These are phyloP conservation scores for Fusarium foetens DNA, from an alignment of 2,329 filamentous ascomycete genomes.

Conservation along the genomic window DNA sequence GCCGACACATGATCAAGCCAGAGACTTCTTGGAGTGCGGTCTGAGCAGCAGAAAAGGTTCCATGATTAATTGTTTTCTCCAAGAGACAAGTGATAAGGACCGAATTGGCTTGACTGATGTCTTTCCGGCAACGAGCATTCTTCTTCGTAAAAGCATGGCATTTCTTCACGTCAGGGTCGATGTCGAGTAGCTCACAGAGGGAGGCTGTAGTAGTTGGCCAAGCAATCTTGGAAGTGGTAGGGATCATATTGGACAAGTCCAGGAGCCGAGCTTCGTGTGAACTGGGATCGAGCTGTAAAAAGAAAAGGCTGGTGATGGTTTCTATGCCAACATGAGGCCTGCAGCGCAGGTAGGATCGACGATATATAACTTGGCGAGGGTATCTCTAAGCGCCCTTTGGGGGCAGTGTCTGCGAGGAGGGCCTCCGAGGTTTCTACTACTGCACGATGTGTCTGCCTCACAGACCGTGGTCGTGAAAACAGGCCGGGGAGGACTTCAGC, in stretches of 20 bases:
- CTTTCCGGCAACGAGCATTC: neutral
- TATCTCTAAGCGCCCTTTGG: conserved; percentile 17
- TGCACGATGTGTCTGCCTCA: neutral
- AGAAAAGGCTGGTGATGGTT: conserved; percentile 11
- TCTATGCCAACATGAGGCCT: conserved; percentile 27
- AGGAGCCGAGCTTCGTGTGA: neutral
- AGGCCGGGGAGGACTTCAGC: conserved; percentile 21
- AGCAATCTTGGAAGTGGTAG: neutral
- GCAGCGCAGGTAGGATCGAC: neutral
- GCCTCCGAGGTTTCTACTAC: conserved; percentile 7
- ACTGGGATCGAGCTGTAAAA: neutral
- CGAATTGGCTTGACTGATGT: conserved; percentile 10
- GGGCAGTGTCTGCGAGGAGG: conserved; percentile 13
- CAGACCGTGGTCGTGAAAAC: conserved; percentile 13
- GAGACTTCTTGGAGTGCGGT: conserved; percentile 25
- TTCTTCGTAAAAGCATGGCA: conserved; percentile 24
- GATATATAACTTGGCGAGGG: conserved; percentile 30
- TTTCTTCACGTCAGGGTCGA: neutral
- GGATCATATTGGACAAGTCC: conserved; percentile 13
- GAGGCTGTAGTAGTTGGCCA: conserved; percentile 21
- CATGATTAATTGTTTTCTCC: conserved; percentile 5
- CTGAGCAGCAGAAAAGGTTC: conserved; percentile 23
- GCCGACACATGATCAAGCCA: conserved; percentile 34
- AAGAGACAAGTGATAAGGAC: conserved; percentile 13
- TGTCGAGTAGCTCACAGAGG: conserved; percentile 14